These are phyloP conservation scores for Pleurotus platypus DNA, from an alignment of 768 basidiomycete species.

Conservation along the genomic window DNA sequence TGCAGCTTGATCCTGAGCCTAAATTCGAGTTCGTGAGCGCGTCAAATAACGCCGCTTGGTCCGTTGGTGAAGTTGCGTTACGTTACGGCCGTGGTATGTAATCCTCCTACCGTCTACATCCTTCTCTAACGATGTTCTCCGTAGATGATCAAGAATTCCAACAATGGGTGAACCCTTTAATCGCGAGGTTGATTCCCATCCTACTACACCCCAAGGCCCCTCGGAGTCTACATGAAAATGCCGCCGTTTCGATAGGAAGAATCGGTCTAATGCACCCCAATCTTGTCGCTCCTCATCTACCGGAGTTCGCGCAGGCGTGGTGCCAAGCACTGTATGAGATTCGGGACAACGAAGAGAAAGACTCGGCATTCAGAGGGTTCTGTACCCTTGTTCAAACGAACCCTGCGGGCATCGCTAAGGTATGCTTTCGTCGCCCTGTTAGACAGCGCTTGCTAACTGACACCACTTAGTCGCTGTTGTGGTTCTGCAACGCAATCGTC, in stretches of 20 bases:
- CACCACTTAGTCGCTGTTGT: constrained; percentile 71
- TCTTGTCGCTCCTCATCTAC: constrained; percentile 84
- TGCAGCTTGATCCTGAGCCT: constrained; percentile 90
- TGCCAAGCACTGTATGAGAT: constrained; percentile 97
- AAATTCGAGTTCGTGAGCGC: constrained; percentile 93
- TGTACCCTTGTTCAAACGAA: constrained; percentile 95
- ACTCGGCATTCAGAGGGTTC: constrained; percentile 96
- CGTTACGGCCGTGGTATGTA: constrained; percentile 77
- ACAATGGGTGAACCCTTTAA: constrained; percentile 86
- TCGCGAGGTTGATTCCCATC: constrained; percentile 88
- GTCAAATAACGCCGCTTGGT: constrained; percentile 99
- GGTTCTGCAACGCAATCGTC: constrained; percentile 98
- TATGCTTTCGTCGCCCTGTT: constrained; percentile 27
- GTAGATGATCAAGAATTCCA: constrained; percentile 83
- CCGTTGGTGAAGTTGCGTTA: constrained; percentile 96
- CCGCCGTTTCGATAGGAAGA: constrained; percentile 96
- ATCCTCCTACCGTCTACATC: not conserved
- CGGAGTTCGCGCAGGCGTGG: constrained; percentile 93
- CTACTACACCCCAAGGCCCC: constrained; percentile 90
- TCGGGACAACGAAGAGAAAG: constrained; percentile 99
- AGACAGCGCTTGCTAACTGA: constrained; percentile 7
- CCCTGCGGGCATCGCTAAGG: constrained; percentile 91
- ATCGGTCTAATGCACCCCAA: constrained; percentile 91
- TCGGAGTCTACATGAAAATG: constrained; percentile 93
- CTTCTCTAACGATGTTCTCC: constrained; percentile 6